Conservation (phyloP, 2,329 filamentous ascomycete species). For the Aspergillus novoparasiticus region DNA sequence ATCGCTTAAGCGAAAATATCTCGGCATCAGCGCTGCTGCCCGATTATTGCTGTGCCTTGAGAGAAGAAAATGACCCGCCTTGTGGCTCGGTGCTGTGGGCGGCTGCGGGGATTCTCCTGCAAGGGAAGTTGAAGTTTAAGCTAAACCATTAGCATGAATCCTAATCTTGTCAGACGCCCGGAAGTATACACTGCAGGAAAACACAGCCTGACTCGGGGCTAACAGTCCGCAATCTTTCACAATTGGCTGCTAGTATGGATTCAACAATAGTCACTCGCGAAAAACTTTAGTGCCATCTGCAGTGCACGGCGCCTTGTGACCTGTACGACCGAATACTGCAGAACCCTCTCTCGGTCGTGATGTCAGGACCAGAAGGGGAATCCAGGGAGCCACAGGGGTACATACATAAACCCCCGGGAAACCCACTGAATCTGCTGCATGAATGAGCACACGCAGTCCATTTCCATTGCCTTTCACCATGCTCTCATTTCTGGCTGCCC, state of each 20-base stretch:
- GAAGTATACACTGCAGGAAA: background rate
- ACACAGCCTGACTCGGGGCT: background rate
- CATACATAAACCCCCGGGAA: slow-evolving; percentile 3
- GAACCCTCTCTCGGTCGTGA: background rate
- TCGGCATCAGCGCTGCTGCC: background rate
- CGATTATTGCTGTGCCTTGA: background rate
- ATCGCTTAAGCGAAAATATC: background rate
- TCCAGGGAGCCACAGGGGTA: background rate
- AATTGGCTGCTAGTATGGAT: background rate
- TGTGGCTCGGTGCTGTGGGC: background rate
- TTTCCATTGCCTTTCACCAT: slow-evolving; percentile 13
- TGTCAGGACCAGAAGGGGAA: background rate
- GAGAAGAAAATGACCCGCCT: background rate
- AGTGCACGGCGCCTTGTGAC: background rate
- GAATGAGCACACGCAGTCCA: background rate
- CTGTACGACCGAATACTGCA: background rate
- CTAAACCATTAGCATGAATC: slow-evolving; percentile 1
- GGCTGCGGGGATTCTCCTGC: background rate
- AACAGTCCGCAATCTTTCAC: background rate
- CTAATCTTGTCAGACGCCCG: background rate
- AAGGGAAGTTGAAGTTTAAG: slow-evolving; percentile 1
- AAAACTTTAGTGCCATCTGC: background rate
- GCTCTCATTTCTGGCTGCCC: slow-evolving; percentile 24
- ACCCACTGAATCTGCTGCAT: background rate
- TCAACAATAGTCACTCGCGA: no score